These are phyloP conservation scores for Nothophytophthora sp. DNA, from an alignment of 352 stramenopile species.

Conservation along the genomic window DNA sequence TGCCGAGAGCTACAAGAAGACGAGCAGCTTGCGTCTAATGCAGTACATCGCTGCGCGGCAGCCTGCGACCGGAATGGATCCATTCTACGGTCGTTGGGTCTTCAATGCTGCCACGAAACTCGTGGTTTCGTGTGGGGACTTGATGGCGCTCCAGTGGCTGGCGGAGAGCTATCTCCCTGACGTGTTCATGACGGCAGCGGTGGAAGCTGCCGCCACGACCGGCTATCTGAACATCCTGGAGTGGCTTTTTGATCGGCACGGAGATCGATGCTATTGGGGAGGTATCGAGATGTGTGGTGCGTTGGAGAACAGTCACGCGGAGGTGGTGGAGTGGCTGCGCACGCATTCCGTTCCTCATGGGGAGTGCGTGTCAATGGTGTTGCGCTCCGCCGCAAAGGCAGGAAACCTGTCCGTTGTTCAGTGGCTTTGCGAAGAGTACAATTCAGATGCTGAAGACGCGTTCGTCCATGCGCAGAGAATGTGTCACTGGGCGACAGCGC, in stretches of 20 bases:
- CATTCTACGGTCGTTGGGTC: too few species aligned
- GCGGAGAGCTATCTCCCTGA: background rate
- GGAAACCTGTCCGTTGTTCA: constrained; percentile 9
- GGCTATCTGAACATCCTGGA: constrained; percentile 17
- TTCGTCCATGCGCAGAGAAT: constrained; percentile 3
- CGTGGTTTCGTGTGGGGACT: too few species aligned
- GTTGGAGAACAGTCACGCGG: constrained; percentile 35
- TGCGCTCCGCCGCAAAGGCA: constrained; percentile 6
- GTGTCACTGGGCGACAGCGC: too few species aligned
- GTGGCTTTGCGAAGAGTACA: constrained; percentile 16
- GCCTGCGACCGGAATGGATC: too few species aligned
- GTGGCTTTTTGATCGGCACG: constrained; percentile 14
- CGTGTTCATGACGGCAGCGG: constrained; percentile 12
- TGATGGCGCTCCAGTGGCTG: constrained; percentile 2
- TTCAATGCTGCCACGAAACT: too few species aligned
- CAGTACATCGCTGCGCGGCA: too few species aligned
- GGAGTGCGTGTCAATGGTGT: constrained; percentile 2
- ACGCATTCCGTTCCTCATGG: constrained; percentile 9
- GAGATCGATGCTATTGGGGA: constrained; percentile 6
- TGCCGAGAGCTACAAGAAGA: too few species aligned
- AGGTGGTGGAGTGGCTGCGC: constrained; percentile 44
- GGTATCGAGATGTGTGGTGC: constrained; percentile 17
- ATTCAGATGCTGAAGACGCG: background rate
- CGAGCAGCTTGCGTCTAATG: too few species aligned
- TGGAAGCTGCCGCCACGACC: constrained; percentile 5